phyloP scores from a whole-genome alignment of 2,329 filamentous ascomycete genomes.

The Colletotrichum musicola region DNA sequence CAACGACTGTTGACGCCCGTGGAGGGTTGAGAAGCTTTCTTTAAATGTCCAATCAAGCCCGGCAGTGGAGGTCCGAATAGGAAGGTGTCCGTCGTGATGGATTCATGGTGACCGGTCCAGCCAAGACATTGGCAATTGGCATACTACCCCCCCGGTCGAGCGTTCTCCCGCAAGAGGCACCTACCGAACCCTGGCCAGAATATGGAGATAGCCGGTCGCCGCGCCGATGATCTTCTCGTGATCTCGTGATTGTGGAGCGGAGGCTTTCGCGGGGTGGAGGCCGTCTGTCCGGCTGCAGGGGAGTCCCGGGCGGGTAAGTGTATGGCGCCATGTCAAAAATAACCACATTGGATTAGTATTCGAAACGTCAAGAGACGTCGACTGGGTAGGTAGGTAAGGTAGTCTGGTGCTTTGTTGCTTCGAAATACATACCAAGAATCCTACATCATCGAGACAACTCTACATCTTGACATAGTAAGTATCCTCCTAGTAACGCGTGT shows the following conservation, averaged over 20 bases:
- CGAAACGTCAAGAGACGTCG: no score
- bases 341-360: no score
- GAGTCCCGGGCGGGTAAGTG: background rate
- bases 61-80: background rate
- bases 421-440: no score
- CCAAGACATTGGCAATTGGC: background rate
- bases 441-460: no score
- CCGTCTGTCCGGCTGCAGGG: background rate
- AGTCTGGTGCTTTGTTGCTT: no score
- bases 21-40: background rate
- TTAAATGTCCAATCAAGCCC: background rate
- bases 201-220: background rate
- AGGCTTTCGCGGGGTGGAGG: background rate
- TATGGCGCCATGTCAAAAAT: background rate
- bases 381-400: no score
- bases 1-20: background rate
- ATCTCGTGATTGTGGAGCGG: background rate
- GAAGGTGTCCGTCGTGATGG: slow-evolving; percentile 27
- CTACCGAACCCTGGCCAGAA: background rate
- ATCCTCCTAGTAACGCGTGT: no score
- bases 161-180: background rate
- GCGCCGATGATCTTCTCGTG: background rate
- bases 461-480: no score
- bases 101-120: slow-evolving; percentile 1
- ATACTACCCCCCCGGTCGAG: background rate